Percentiles rank a stretch among this genome's conserved stretches.
Evolutionary conservation across 495 filamentous ascomycete species (phyloP).

Genomic region (Penicillium longicatenatum): DNA sequence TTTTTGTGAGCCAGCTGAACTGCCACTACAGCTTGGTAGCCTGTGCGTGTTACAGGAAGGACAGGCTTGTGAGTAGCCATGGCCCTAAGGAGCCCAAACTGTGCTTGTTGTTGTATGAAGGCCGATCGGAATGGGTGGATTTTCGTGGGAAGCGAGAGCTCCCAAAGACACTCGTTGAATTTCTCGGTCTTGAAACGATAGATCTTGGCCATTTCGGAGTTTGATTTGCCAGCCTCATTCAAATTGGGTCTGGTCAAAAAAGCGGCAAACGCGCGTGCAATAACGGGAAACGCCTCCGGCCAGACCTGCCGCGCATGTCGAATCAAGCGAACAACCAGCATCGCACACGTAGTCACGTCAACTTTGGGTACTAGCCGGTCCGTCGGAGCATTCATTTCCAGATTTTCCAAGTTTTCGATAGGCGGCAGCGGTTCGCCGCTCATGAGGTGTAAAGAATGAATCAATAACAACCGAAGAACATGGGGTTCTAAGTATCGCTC

Average conservation of each 20-base stretch:
- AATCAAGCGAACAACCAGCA: constrained; percentile 54
- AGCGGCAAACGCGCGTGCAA: constrained; percentile 42
- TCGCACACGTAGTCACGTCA: constrained; percentile 32
- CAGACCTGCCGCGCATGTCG: constrained; percentile 59
- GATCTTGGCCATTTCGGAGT: constrained; percentile 9
- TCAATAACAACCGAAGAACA: constrained; percentile 47
- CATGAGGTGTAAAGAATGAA: constrained; percentile 43
- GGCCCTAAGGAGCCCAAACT: constrained; percentile 61
- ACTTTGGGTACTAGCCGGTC: constrained; percentile 16
- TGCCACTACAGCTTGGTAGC: constrained; percentile 60
- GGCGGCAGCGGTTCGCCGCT: constrained; percentile 31
- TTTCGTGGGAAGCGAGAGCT: constrained; percentile 56
- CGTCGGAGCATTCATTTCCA: constrained; percentile 8
- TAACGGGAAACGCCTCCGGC: constrained; percentile 54
- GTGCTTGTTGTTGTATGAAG: constrained; percentile 57
- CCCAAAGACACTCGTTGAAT: constrained; percentile 55
- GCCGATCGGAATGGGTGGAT: constrained; percentile 50
- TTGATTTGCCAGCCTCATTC: constrained; percentile 3
- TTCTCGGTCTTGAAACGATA: constrained; percentile 33
- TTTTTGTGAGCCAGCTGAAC: constrained; percentile 68
- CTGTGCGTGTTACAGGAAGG: constrained; percentile 58
- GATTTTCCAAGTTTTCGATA: background rate
- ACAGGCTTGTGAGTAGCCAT: constrained; percentile 62
- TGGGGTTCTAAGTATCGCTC: constrained; percentile 39
- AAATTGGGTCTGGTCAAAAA: constrained; percentile 29